Evolutionary conservation across 306 rosid genomes (phyloP).

Genomic region (Ormosia semicastrata): DNA sequence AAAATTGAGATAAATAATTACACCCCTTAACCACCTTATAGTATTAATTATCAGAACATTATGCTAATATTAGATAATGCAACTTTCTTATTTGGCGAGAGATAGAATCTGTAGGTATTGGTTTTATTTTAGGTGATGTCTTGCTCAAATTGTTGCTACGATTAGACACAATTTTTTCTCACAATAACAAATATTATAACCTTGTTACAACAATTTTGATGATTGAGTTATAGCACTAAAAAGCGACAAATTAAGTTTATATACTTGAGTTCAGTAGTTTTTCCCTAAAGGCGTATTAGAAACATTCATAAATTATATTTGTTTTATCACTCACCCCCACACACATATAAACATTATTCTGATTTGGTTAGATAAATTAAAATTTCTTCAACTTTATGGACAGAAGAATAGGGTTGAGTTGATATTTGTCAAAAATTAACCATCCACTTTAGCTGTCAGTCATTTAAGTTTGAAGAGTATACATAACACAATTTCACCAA

Average conservation of each 20-base stretch:
- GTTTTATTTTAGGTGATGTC: too few species aligned
- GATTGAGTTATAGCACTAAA: not conserved
- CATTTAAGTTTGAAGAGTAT: too few species aligned
- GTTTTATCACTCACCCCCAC: too few species aligned
- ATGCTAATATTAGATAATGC: not conserved
- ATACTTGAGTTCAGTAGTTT: not conserved
- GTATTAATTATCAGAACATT: not conserved
- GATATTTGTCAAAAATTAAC: too few species aligned
- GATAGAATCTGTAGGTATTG: too few species aligned
- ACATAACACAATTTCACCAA: too few species aligned
- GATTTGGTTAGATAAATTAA: too few species aligned
- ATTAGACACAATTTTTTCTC: not conserved
- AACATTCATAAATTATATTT: not conserved
- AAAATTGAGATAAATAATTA: not conserved
- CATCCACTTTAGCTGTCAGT: too few species aligned
- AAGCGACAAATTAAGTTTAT: not conserved
- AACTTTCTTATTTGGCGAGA: not conserved
- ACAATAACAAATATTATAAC: not conserved
- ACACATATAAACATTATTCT: too few species aligned
- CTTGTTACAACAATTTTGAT: not conserved
- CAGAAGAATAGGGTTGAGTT: too few species aligned
- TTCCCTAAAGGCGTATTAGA: not conserved
- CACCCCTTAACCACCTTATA: not conserved
- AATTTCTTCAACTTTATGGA: too few species aligned
- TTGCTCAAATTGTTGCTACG: too few species aligned